Percentiles rank a stretch among this genome's conserved stretches.
Conservation (phyloP, 2,329 filamentous ascomycete species). For the Metarhizium album region DNA sequence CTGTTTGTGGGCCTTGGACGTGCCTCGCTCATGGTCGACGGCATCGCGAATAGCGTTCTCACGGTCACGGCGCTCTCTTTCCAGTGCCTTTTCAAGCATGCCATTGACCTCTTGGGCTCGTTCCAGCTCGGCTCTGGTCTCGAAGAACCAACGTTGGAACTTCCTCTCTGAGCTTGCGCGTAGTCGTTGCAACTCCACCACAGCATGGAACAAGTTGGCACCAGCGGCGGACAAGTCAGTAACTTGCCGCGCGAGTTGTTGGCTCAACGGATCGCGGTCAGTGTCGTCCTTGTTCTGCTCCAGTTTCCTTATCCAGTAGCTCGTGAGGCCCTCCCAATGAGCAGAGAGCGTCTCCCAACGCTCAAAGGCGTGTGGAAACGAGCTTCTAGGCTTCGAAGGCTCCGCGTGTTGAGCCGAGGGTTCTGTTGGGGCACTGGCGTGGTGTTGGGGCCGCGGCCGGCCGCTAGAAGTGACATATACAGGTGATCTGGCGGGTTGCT, state of each 20-base stretch:
- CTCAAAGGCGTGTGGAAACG: conserved; percentile 94
- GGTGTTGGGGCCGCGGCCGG: conserved; percentile 10
- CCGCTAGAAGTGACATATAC: conserved; percentile 1
- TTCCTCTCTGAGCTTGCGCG: conserved; percentile 93
- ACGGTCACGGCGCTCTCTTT: conserved; percentile 60
- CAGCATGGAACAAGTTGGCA: conserved; percentile 93
- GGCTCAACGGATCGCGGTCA: conserved; percentile 68
- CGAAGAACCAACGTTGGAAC: conserved; percentile 98
- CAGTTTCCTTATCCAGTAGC: conserved; percentile 90
- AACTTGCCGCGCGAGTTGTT: conserved; percentile 86
- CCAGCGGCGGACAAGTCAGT: conserved; percentile 95
- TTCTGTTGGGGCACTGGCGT: conserved; percentile 7
- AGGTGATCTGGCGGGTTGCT: conserved; percentile 3
- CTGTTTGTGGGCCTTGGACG: conserved; percentile 65
- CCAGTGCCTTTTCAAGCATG: conserved; percentile 65
- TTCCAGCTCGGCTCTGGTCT: conserved; percentile 82
- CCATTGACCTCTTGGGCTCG: conserved; percentile 71
- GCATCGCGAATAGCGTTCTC: conserved; percentile 56
- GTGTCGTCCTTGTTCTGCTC: conserved; percentile 86
- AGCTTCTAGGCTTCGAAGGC: conserved; percentile 43
- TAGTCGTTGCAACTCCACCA: conserved; percentile 88
- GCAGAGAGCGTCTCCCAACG: conserved; percentile 95
- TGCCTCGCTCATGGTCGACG: conserved; percentile 57
- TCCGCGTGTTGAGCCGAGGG: conserved; percentile 10
- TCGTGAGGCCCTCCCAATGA: conserved; percentile 95